Percentiles rank a stretch among this genome's conserved stretches.
Evolutionary conservation across 208 protist species (phyloP).

Genomic region (Trypanosoma scelopori): DNA sequence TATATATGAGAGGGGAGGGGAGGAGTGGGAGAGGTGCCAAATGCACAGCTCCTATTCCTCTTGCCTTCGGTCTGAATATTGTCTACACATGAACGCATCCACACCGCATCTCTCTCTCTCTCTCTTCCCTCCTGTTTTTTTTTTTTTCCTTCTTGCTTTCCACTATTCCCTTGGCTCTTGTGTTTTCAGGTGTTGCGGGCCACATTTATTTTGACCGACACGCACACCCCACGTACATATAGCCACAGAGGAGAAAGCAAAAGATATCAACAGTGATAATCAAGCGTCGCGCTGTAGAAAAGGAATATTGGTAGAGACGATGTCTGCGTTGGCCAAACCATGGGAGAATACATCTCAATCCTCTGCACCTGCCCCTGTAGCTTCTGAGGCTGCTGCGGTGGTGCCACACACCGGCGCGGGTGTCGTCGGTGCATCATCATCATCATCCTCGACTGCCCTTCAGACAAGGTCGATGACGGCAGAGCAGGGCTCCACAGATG

Average conservation of each 20-base stretch:
- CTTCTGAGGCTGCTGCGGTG: conserved; percentile 22
- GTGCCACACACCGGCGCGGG: conserved; percentile 11
- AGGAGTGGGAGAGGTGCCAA: not conserved
- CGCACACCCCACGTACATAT: no score
- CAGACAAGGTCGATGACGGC: not conserved
- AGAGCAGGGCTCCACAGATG: not conserved
- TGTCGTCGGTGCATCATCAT: not conserved
- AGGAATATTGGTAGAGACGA: not conserved
- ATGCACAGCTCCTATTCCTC: no score
- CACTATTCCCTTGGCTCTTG: no score
- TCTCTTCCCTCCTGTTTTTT: no score
- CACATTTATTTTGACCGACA: no score
- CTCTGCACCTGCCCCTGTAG: conserved; percentile 19
- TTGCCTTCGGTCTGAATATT: no score
- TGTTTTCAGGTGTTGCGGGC: no score
- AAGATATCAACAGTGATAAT: not conserved
- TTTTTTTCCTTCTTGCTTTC: no score
- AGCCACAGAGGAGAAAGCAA: no score
- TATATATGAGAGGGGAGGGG: not conserved
- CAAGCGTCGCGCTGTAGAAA: not conserved
- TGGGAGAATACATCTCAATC: conserved; percentile 22
- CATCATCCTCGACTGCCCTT: not conserved
- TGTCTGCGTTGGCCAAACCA: not conserved
- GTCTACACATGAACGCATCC: conserved; percentile 20
- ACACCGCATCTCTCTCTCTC: conserved; percentile 15